Evolutionary conservation across 164 flowering plant genomes (phyloP), one percentile per base, ranked within the genome.

Genomic region (Stephania cephalantha): DNA sequence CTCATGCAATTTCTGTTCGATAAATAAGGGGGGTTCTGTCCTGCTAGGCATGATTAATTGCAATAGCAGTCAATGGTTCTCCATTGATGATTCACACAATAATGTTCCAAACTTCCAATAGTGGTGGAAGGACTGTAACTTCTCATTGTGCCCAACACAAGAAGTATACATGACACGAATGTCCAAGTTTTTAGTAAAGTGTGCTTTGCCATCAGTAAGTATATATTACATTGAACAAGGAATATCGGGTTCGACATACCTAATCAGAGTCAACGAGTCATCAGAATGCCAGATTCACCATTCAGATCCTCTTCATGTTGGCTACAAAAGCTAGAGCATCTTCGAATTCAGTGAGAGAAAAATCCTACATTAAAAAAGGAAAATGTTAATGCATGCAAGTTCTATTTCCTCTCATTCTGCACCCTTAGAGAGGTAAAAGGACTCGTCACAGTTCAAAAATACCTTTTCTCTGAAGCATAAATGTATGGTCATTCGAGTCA

Each of bases 241-340:
- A n/a, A 2, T 61, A 6, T 61, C 1, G 20, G 20, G 65, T 7
- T 61, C 9, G 9, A n/a, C 65, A 58, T 18, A 53, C 61, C 61
- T 18, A 53, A 53, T 11, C 6, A 73, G 13, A 64, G 9, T 42
- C 46, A 45, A 9, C n/a, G 35, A 68, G 69, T 63, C 53, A 69
- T 67, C n/a, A n/a, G 17, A n/a, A 12, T 18, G 31, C n/a, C 29
- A 67, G 55, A 7, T 31, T 6, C 52, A 50, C 29, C 13, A 22
- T 69, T 75, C 70, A 76, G 12, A 71, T 46, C 9, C 71, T 81
- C 80, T 78, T 85, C 75, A 85, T 8, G 20, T 75, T 82, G 13
- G 77, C 76, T 9, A 77, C 58, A 79, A 85, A 80, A 67, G 78
- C 77, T 76, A 81, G 76, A 74, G 85, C 81, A 71, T 79, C 79